Conservation (phyloP, 2,329 filamentous ascomycete species). For the Cryoendolithus antarcticus region DNA sequence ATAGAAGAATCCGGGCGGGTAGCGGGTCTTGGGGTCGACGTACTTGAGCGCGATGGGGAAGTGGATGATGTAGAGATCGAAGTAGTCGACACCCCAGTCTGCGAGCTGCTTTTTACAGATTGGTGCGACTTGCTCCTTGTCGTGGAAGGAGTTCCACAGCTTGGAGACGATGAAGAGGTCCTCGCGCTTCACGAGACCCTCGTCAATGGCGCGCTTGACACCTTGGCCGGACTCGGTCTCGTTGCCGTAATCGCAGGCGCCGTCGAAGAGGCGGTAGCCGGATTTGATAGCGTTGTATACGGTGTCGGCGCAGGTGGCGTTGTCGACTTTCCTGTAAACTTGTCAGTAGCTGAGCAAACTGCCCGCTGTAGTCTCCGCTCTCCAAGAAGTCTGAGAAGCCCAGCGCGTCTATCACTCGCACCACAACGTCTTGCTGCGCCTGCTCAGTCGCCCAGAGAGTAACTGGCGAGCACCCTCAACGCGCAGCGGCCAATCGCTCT, state of each 20-base stretch:
- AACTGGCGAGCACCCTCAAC: too few relatives aligned
- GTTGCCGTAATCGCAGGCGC: slow-evolving; percentile 58
- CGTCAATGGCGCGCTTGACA: slow-evolving; percentile 54
- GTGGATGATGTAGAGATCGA: slow-evolving; percentile 50
- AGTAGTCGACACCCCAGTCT: slow-evolving; percentile 72
- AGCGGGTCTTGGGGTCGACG: slow-evolving; percentile 7
- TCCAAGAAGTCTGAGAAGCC: too few relatives aligned
- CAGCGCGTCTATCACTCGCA: too few relatives aligned
- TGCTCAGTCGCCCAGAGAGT: slow-evolving; percentile 35
- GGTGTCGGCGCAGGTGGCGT: slow-evolving; percentile 40
- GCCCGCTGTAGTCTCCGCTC: too few relatives aligned
- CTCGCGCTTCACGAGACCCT: slow-evolving; percentile 62
- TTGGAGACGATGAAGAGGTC: slow-evolving; percentile 87
- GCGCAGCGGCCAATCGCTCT: too few relatives aligned
- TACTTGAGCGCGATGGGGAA: slow-evolving; percentile 27
- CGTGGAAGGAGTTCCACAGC: slow-evolving; percentile 81
- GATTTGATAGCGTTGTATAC: slow-evolving; percentile 55
- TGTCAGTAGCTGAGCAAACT: too few relatives aligned
- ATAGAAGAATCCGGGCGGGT: slow-evolving; percentile 36
- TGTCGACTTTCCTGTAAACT: too few relatives aligned
- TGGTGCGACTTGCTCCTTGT: slow-evolving; percentile 56
- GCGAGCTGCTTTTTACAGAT: slow-evolving; percentile 61
- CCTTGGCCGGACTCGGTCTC: slow-evolving; percentile 53
- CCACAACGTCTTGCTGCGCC: slow-evolving; percentile 19
- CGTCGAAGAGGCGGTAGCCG: slow-evolving; percentile 44